phyloP scores from a whole-genome alignment of 805 yeast genomes.

The Candida sphagnicola region DNA sequence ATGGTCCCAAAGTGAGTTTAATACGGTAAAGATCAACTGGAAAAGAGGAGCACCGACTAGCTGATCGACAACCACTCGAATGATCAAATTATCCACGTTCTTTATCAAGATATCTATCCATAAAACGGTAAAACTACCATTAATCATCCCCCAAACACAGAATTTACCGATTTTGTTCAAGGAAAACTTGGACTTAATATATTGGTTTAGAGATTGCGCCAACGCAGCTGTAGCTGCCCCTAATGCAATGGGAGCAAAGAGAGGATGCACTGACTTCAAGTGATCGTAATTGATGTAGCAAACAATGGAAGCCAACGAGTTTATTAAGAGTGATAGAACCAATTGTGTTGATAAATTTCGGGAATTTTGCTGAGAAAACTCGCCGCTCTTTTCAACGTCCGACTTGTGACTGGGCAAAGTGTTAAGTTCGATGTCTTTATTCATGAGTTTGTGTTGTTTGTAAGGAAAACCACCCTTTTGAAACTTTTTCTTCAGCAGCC shows the following conservation, averaged over 20 bases:
- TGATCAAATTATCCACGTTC: slow-evolving; percentile 28
- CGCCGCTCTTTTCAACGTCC: slow-evolving; percentile 1
- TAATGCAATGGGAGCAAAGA: slow-evolving; percentile 34
- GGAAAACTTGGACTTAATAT: slow-evolving; percentile 26
- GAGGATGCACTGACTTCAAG: slow-evolving; percentile 17
- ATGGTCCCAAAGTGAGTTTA: slow-evolving; percentile 55
- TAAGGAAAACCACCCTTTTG: too few relatives aligned
- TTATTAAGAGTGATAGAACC: slow-evolving; percentile 20
- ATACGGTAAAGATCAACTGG: slow-evolving; percentile 47
- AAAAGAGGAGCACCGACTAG: slow-evolving; percentile 50
- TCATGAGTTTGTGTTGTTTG: background rate
- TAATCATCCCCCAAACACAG: slow-evolving; percentile 55
- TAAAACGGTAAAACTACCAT: slow-evolving; percentile 50
- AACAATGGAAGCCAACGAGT: slow-evolving; percentile 19
- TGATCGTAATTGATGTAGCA: slow-evolving; percentile 28
- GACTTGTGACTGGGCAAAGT: slow-evolving; percentile 3
- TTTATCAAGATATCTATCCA: slow-evolving; percentile 51
- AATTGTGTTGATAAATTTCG: slow-evolving; percentile 11
- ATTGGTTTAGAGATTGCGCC: slow-evolving; percentile 40
- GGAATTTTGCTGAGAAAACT: slow-evolving; percentile 3
- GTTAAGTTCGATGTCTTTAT: slow-evolving; percentile 3
- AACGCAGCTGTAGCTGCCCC: slow-evolving; percentile 39
- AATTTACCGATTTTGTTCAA: slow-evolving; percentile 41
- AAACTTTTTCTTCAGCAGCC: too few relatives aligned
- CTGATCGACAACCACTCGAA: slow-evolving; percentile 51